These are phyloP conservation scores for Coemansia sp. DNA, from an alignment of 192 early-diverging fungal species.

Conservation along the genomic window DNA sequence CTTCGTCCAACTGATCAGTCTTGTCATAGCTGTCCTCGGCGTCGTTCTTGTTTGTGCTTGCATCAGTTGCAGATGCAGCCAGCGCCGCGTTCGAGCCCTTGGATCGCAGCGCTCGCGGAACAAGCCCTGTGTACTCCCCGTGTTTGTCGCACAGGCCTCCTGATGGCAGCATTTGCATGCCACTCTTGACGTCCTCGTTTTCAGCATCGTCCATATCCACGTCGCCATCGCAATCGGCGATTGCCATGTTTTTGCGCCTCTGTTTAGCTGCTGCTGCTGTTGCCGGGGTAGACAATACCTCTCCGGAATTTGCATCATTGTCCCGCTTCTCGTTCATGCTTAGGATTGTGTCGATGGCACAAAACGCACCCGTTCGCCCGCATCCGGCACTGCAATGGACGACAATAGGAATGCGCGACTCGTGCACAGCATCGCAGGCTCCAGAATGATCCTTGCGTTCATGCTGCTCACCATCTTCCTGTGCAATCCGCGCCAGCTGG, in stretches of 20 bases:
- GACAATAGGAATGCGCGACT: slow-evolving; percentile 59
- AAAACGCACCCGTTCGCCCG: slow-evolving; percentile 85
- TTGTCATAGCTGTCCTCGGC: slow-evolving; percentile 1
- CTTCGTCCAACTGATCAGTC: background rate
- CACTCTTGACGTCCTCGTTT: background rate
- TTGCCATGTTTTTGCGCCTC: background rate
- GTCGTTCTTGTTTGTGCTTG: background rate
- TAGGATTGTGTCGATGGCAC: slow-evolving; percentile 64
- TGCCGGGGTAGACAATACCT: background rate
- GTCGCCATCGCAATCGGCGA: slow-evolving; percentile 26
- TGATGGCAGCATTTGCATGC: slow-evolving; percentile 3
- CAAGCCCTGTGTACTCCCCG: slow-evolving; percentile 24
- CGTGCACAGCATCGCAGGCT: background rate
- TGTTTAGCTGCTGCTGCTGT: background rate
- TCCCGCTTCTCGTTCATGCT: slow-evolving; percentile 13
- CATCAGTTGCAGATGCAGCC: background rate
- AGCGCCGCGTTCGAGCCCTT: slow-evolving; percentile 18
- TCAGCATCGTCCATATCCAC: slow-evolving; percentile 9
- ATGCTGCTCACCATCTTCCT: slow-evolving; percentile 25
- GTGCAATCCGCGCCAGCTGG: slow-evolving; percentile 55
- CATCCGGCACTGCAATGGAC: slow-evolving; percentile 90
- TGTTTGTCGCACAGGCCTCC: slow-evolving; percentile 9
- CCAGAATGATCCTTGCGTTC: background rate
- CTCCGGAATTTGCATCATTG: background rate
- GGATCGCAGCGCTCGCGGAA: slow-evolving; percentile 44